Conservation (phyloP, 1,284 basidiomycete genomes). For the Cutaneotrichosporon curvatum region DNA sequence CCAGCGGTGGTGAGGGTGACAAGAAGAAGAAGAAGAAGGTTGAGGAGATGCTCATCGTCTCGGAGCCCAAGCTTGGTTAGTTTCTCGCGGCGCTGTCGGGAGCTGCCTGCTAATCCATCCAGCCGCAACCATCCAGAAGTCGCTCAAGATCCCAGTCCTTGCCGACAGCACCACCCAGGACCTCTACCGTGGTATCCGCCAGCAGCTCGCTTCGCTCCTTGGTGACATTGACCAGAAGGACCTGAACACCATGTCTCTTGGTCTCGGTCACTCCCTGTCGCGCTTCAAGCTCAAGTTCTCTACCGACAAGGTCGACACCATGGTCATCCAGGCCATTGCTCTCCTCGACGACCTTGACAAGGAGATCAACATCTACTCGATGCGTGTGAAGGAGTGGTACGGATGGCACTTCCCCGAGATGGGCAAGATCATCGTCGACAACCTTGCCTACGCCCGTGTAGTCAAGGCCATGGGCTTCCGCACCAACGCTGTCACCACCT, state of each 20-base stretch:
- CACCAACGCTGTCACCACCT: conserved; percentile 79
- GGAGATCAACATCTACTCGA: conserved; percentile 98
- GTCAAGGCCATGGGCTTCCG: conserved; percentile 88
- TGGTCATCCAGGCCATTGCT: conserved; percentile 99
- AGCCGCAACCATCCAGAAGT: conserved; percentile 85
- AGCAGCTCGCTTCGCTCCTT: conserved; percentile 77
- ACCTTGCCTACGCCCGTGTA: conserved; percentile 90
- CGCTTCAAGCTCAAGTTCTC: conserved; percentile 99
- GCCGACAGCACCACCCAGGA: conserved; percentile 63
- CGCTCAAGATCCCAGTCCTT: conserved; percentile 82
- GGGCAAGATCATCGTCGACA: conserved; percentile 96
- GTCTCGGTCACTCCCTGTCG: conserved; percentile 91
- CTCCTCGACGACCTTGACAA: conserved; percentile 97
- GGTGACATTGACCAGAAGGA: conserved; percentile 92
- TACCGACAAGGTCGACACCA: conserved; percentile 98
- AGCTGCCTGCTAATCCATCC: conserved; percentile 5
- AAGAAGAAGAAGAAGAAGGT: conserved; percentile 63
- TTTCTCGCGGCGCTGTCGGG: conserved; percentile 8
- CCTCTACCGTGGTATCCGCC: conserved; percentile 91
- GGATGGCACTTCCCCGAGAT: conserved; percentile 99
- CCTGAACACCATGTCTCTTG: conserved; percentile 93
- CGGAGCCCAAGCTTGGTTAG: conserved; percentile 85
- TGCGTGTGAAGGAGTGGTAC: conserved; percentile 99
- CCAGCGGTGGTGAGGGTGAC: conserved; percentile 49
- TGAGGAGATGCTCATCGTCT: conserved; percentile 76